Evolutionary conservation across 2,329 filamentous ascomycete genomes (phyloP).

Genomic region (Tolypocladium endophyticum): DNA sequence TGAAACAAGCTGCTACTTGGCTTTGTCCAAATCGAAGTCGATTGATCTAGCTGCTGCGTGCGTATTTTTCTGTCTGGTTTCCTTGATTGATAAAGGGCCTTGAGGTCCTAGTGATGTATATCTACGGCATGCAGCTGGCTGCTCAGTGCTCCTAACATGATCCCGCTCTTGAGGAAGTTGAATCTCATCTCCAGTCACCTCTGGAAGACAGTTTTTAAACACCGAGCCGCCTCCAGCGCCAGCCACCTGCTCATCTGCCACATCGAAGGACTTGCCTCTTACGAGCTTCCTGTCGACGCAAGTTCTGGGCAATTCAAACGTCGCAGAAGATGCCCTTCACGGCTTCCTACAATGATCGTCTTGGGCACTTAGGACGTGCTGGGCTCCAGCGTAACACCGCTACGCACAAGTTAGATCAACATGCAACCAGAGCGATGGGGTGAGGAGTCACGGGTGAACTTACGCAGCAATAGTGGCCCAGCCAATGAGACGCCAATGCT

Average conservation of each 20-base stretch:
- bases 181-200: not conserved
- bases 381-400: constrained; percentile 44
- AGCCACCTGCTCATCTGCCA: not conserved
- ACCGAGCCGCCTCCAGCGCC: constrained; percentile 1
- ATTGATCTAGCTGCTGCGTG: constrained; percentile 10
- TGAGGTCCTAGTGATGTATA: not conserved
- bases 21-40: constrained; percentile 9
- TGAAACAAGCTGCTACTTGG: constrained; percentile 20
- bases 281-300: not conserved
- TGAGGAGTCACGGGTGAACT: constrained; percentile 19
- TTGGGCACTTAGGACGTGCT: constrained; percentile 27
- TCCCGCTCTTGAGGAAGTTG: not conserved
- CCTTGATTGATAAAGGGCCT: not conserved
- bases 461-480: constrained; percentile 73
- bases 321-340: not conserved
- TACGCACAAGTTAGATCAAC: constrained; percentile 12
- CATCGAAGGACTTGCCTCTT: not conserved
- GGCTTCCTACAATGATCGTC: not conserved
- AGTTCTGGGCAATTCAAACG: not conserved
- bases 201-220: not conserved
- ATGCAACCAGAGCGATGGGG: not conserved
- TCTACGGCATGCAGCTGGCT: not conserved
- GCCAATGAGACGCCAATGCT: constrained; percentile 94
- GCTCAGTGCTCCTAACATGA: not conserved
- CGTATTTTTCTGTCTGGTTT: constrained; percentile 1